These are phyloP conservation scores for Termitomyces sp. DNA, from an alignment of 768 basidiomycete species.

Conservation along the genomic window DNA sequence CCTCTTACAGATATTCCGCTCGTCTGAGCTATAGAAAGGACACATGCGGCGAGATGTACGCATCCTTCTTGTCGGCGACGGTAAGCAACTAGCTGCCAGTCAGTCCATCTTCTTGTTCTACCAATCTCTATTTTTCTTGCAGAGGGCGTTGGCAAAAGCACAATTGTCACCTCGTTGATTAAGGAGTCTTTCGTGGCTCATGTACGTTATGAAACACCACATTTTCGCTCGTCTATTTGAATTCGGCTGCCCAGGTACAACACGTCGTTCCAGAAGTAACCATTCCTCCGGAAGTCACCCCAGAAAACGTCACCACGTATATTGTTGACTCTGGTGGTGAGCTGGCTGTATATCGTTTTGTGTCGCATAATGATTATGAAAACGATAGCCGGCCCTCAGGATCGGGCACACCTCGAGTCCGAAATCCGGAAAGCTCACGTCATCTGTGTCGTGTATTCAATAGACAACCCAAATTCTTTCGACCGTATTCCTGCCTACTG, in stretches of 20 bases:
- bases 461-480: constrained; percentile 95
- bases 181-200: constrained; percentile 92
- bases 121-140: constrained; percentile 9
- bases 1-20: constrained; percentile 1
- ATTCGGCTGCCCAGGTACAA: constrained; percentile 60
- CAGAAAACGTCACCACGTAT: constrained; percentile 96
- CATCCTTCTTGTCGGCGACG: constrained; percentile 91
- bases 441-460: constrained; percentile 95
- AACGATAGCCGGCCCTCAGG: constrained; percentile 70
- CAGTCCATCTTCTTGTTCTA: constrained; percentile 7
- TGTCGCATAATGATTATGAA: constrained; percentile 6
- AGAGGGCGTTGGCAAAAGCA: constrained; percentile 99
- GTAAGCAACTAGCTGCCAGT: constrained; percentile 36
- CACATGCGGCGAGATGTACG: constrained; percentile 88
- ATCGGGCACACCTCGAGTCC: constrained; percentile 83
- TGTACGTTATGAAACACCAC: constrained; percentile 34
- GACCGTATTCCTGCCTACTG: constrained; percentile 98
- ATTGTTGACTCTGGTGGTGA: constrained; percentile 96
- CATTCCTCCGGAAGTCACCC: constrained; percentile 95
- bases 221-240: neutral
- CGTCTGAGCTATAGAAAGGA: constrained; percentile 10
- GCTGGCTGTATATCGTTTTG: constrained; percentile 19
- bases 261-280: constrained; percentile 96
- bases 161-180: constrained; percentile 94
- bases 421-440: constrained; percentile 98